These are phyloP conservation scores for Pseudogymnoascus sp. DNA, from an alignment of 2,329 filamentous ascomycete species.

Conservation along the genomic window DNA sequence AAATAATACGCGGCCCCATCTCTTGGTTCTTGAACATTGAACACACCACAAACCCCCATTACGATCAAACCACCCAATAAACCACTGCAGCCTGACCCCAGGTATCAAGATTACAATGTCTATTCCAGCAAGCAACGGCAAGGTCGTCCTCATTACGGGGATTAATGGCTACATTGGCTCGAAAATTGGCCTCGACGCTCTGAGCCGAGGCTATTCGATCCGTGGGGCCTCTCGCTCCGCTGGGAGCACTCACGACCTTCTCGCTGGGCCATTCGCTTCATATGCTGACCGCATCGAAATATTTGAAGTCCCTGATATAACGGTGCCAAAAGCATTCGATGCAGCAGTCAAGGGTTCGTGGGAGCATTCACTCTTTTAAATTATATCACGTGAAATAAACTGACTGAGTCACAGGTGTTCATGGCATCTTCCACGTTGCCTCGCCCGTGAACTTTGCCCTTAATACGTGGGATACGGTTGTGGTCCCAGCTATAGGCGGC, in stretches of 20 bases:
- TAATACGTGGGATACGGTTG: conserved; percentile 24
- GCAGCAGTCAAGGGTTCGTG: conserved; percentile 22
- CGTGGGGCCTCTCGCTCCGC: conserved; percentile 25
- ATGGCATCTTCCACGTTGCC: conserved; percentile 27
- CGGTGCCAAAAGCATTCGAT: conserved; percentile 24
- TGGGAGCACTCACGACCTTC: conserved; percentile 18
- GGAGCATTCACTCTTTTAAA: neutral
- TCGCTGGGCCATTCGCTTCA: conserved; percentile 23
- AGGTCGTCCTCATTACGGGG: conserved; percentile 28
- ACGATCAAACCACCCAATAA: neutral
- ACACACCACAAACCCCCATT: neutral
- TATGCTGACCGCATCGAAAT: conserved; percentile 24
- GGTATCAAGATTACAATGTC: conserved; percentile 18
- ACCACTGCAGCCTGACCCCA: neutral
- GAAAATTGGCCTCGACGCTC: conserved; percentile 21
- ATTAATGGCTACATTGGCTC: conserved; percentile 29
- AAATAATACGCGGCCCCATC: neutral
- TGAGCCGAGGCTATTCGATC: conserved; percentile 24
- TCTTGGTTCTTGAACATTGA: neutral
- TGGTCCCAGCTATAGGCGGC: conserved; percentile 13
- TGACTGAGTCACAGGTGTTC: conserved; percentile 17
- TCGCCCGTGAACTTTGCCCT: conserved; percentile 27
- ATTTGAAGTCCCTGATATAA: conserved; percentile 25
- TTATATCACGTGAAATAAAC: neutral
- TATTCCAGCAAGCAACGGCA: conserved; percentile 20